Conservation (phyloP, 2,329 filamentous ascomycete genomes). For the Aspergillus sp. region DNA sequence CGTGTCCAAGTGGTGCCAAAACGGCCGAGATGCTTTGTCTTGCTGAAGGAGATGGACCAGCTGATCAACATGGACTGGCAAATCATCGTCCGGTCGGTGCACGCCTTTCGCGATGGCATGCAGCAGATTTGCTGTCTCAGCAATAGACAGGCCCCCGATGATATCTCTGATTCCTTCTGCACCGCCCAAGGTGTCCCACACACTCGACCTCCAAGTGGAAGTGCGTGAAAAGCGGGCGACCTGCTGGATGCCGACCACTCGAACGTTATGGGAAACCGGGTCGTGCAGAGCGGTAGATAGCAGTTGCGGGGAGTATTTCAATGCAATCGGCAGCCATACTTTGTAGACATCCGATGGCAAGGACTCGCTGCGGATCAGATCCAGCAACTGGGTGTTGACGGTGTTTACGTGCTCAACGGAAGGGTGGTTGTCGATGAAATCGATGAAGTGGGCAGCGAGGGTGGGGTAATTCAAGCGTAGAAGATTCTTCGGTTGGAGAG, state of each 20-base stretch:
- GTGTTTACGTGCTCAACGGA: neutral
- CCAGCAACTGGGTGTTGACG: neutral
- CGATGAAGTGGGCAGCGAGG: neutral
- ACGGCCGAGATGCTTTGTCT: neutral
- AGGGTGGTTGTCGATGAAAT: neutral
- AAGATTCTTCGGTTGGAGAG: neutral
- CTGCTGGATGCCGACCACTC: neutral
- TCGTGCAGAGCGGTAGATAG: neutral
- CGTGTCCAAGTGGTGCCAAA: neutral
- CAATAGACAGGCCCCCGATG: neutral
- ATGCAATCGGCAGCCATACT: slow-evolving; percentile 3
- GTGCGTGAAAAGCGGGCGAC: neutral
- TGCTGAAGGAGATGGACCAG: neutral
- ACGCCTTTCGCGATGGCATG: neutral
- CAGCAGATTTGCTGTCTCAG: neutral
- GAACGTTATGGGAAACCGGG: neutral
- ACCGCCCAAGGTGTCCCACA: neutral
- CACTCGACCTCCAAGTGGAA: neutral
- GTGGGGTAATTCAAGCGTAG: neutral
- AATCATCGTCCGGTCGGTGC: neutral
- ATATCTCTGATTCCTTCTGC: neutral
- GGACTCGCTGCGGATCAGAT: neutral
- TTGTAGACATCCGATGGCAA: slow-evolving; percentile 1
- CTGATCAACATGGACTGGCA: neutral
- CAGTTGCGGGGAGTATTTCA: neutral